Evolutionary conservation across 768 basidiomycete species (phyloP), one percentile per base, ranked within the genome.

Genomic region (Dioszegia hungarica): DNA sequence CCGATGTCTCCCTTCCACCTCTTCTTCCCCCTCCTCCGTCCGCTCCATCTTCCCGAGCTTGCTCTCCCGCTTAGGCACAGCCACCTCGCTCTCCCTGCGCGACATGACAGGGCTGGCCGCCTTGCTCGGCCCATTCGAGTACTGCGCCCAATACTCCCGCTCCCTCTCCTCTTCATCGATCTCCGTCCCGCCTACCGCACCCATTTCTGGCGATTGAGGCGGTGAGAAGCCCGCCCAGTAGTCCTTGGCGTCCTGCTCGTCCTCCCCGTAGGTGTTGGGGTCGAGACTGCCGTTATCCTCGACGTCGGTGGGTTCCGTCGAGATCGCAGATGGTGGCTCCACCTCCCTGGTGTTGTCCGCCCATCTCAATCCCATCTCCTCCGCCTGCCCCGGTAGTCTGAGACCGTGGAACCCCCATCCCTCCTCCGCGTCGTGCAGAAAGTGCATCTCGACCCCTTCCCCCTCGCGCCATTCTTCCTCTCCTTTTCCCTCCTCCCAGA

Each of bases 121-220:
- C 17, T 33, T 39, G 28, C 39, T 51, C 3, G 49, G 49, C 17
- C 34, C 49, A 51, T 37, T 38, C 14, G 49, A 49, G 43, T 67
- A 67, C 28, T 55, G 55, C 5, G 62, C 54, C 65, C 65, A 66
- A 50, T 66, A 66, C 24, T 62, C 60, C 40, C 56, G 54, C 33
- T 43, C 54, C 33, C 43, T n/a, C 31, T 44, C 34, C 5, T 50
- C 56, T n/a, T 38, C 44, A 36, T 45, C 31, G 27, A 49, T 22
- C 19, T 5, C 24, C n/a, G 31, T n/a, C 24, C 12, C 51, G 24
- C 24, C 34, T 14, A 6, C 15, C 2, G 49, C 11, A 5, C 22
- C 49, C 11, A 38, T 6, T 10, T 9, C 25, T 4, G 49, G 49
- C 4, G 49, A 51, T 14, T 20, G 10, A 51, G 49, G 49, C 20